These are phyloP conservation scores for Imleria badia DNA, from an alignment of 768 basidiomycete genomes.

Conservation along the genomic window DNA sequence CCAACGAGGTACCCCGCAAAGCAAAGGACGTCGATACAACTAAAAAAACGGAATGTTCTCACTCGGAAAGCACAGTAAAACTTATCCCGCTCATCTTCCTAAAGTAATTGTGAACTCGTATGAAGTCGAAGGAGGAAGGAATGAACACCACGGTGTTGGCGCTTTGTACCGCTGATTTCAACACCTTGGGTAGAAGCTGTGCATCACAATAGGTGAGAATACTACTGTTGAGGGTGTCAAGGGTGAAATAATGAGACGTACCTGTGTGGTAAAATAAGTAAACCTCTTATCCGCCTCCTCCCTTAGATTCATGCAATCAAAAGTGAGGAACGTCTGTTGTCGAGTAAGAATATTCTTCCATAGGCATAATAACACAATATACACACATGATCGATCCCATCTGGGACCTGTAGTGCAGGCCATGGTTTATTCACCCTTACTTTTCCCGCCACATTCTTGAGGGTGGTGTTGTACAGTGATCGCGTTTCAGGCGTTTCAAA, in stretches of 20 bases:
- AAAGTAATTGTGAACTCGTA: conserved; percentile 86
- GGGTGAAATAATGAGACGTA: conserved; percentile 26
- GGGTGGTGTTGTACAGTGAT: conserved; percentile 66
- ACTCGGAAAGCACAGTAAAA: conserved; percentile 91
- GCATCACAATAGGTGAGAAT: neutral
- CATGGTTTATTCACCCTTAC: conserved; percentile 67
- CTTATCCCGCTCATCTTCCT: conserved; percentile 67
- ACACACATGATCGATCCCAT: conserved; percentile 78
- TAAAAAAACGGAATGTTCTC: conserved; percentile 19
- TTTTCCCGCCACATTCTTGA: conserved; percentile 87
- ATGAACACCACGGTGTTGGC: conserved; percentile 86
- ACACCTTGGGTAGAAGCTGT: conserved; percentile 74
- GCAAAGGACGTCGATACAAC: neutral
- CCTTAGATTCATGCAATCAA: conserved; percentile 66
- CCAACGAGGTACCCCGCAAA: neutral
- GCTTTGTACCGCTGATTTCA: conserved; percentile 94
- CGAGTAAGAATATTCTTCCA: neutral
- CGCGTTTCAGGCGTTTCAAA: conserved; percentile 90
- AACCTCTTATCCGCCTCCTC: conserved; percentile 89
- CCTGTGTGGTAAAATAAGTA: conserved; percentile 84
- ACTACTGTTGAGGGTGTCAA: neutral
- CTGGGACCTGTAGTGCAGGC: conserved; percentile 74
- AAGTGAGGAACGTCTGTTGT: conserved; percentile 65
- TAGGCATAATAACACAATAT: neutral
- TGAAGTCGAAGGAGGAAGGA: conserved; percentile 96